Percentiles rank a stretch among this genome's conserved stretches.
Evolutionary conservation across 192 early-diverging fungal genomes (phyloP).

Genomic region (Mortierella claussenii): DNA sequence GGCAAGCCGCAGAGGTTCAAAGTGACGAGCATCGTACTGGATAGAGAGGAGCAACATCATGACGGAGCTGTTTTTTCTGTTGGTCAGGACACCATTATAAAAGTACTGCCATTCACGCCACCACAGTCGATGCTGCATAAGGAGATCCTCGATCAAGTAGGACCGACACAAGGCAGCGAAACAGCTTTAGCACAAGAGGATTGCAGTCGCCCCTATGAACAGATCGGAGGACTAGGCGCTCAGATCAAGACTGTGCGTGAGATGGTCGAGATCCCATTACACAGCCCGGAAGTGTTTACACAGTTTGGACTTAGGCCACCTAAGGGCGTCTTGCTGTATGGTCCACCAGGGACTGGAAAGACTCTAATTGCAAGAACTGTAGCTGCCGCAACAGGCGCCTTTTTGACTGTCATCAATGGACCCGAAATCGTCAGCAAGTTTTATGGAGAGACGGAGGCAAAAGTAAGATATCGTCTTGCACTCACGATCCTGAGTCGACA

Average conservation of each 20-base stretch:
- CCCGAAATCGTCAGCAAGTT: conserved; percentile 91
- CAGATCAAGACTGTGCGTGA: conserved; percentile 82
- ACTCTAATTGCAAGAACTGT: conserved; percentile 93
- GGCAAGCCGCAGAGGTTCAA: conserved; percentile 60
- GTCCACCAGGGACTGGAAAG: conserved; percentile 97
- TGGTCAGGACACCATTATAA: conserved; percentile 47
- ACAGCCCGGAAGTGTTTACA: conserved; percentile 75
- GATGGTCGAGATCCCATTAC: conserved; percentile 84
- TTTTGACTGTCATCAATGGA: conserved; percentile 88
- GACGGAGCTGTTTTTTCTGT: conserved; percentile 41
- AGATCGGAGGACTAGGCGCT: conserved; percentile 84
- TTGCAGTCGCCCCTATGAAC: conserved; percentile 57
- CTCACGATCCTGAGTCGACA: no score
- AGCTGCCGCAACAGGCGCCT: conserved; percentile 76
- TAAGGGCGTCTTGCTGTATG: conserved; percentile 88
- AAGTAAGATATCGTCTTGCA: conserved; percentile 62
- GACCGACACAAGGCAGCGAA: conserved; percentile 1
- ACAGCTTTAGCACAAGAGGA: no score
- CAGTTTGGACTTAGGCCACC: conserved; percentile 89
- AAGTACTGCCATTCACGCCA: conserved; percentile 42
- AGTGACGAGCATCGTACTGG: conserved; percentile 37
- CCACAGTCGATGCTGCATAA: conserved; percentile 17
- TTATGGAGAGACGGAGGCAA: conserved; percentile 94
- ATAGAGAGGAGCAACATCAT: conserved; percentile 15
- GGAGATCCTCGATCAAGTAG: conserved; percentile 9